Base-by-base conservation (phyloP, 129 eudicot species). In the Mikania micrantha region DNA sequence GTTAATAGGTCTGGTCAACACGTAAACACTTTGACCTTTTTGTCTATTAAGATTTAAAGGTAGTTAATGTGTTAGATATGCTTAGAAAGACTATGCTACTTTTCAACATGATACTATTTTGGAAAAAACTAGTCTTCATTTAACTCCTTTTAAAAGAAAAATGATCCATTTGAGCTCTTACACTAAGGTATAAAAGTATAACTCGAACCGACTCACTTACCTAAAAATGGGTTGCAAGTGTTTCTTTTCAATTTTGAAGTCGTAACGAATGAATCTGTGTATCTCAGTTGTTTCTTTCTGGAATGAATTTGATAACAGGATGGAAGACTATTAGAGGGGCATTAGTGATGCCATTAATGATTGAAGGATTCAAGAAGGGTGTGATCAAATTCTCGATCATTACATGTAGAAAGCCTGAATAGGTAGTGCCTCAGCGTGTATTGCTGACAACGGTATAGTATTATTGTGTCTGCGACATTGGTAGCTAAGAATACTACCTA, bases 321-420 rank as follows among this genome's bases (percentile, higher is more conserved):
- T 91, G 96, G 95, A 91, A 88, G 84, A 85, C 96, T 1, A 88
- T 88, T 39, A 85, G 74, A 78, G 97, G 90, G 34, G 90, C 96
- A 20, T 20, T 88, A 48, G 94, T 67, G 25, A 88, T 88, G 97
- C 96, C 97, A 60, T 50, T 83, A 79, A 91, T 91, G 97, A 81
- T 88, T 52, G 78, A 91, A 88, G 96, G 91, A 75, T 88, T 83
- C 72, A 71, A 85, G 71, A 91, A 81, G 71, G 96, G 77, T 20
- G 79, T 85, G n/a, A 88, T 91, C 80, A 85, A 86, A 78, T 91
- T 81, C 54, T 78, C 97, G 13, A 88, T 91, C 40, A 91, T 88
- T 57, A 85, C 96, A 22, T 85, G 94, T 73, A 69, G 71, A 73
- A 91, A 83, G 70, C 80, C 75, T 5, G 64, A 36, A 60, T 76